phyloP scores from a whole-genome alignment of 208 protist genomes.

The Balamuthia mandrillaris region DNA sequence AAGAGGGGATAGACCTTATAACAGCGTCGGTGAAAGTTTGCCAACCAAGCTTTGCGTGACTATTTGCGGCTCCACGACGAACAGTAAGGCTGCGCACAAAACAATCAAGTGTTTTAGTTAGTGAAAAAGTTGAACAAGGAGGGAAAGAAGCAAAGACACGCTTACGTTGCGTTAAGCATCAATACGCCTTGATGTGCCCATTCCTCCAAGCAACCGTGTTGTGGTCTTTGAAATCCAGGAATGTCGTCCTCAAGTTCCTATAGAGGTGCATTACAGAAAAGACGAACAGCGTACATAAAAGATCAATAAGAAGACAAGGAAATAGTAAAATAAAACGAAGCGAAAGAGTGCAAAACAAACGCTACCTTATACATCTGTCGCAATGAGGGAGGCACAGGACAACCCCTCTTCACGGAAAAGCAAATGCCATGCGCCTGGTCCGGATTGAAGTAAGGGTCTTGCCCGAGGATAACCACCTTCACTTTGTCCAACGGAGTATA shows the following conservation, averaged over 20 bases:
- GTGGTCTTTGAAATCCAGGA: not conserved
- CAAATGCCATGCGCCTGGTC: conserved; percentile 65
- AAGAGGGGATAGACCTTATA: conserved; percentile 1
- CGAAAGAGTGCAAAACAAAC: not conserved
- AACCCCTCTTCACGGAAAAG: conserved; percentile 56
- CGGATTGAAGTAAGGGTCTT: conserved; percentile 65
- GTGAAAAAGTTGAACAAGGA: not conserved
- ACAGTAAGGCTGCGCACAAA: not conserved
- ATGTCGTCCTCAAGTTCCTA: conserved; percentile 1
- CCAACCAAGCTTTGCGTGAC: conserved; percentile 65
- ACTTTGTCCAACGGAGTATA: conserved; percentile 46
- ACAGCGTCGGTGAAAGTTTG: conserved; percentile 66
- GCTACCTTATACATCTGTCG: conserved; percentile 10
- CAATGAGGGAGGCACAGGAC: conserved; percentile 51
- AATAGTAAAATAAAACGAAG: not conserved
- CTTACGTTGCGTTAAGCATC: conserved; percentile 8
- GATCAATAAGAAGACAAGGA: not conserved
- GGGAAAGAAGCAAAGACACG: not conserved
- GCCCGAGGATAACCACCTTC: conserved; percentile 68
- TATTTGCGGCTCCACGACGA: conserved; percentile 36
- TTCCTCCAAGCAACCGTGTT: conserved; percentile 49
- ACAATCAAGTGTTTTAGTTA: not conserved
- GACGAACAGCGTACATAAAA: too few relatives aligned
- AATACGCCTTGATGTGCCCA: conserved; percentile 58
- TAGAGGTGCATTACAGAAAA: too few relatives aligned